Evolutionary conservation across 2,329 filamentous ascomycete species (phyloP).

Genomic region (Aspergillus clavatus): DNA sequence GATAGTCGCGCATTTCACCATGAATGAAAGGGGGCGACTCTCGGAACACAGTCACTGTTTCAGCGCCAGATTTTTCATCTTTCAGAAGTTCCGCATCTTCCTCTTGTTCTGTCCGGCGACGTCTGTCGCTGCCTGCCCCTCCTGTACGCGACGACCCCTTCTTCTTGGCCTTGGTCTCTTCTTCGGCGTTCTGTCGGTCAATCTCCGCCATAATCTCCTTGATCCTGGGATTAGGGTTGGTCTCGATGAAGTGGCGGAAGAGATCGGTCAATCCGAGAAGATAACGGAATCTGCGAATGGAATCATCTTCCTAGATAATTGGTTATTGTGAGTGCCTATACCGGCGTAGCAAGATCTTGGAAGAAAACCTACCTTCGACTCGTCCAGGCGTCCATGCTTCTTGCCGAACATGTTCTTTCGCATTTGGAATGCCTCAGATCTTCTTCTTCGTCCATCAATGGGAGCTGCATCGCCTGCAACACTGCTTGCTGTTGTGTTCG

Average conservation of each 20-base stretch:
- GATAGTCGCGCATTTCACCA: constrained; percentile 91
- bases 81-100: constrained; percentile 85
- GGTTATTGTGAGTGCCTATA: constrained; percentile 11
- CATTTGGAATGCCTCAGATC: constrained; percentile 82
- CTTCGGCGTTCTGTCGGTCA: constrained; percentile 79
- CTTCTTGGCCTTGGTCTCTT: constrained; percentile 66
- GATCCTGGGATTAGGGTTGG: constrained; percentile 91
- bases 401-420: constrained; percentile 89
- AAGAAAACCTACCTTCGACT: constrained; percentile 68
- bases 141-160: constrained; percentile 75
- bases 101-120: constrained; percentile 90
- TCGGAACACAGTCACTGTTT: constrained; percentile 84
- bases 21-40: constrained; percentile 90
- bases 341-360: not conserved
- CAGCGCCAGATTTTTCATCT: constrained; percentile 83
- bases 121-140: constrained; percentile 71
- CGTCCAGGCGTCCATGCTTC: constrained; percentile 87
- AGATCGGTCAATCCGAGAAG: constrained; percentile 90
- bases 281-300: constrained; percentile 89
- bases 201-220: constrained; percentile 92
- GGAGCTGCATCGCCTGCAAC: constrained; percentile 66
- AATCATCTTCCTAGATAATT: constrained; percentile 79
- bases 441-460: constrained; percentile 73
- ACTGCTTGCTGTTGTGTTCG: constrained; percentile 72
- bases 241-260: constrained; percentile 98